A percentile compares a stretch with the other conserved stretches of the same genome.
These are phyloP conservation scores for Linderniella brevidens DNA, from an alignment of 257 asterid species.

Conservation along the genomic window DNA sequence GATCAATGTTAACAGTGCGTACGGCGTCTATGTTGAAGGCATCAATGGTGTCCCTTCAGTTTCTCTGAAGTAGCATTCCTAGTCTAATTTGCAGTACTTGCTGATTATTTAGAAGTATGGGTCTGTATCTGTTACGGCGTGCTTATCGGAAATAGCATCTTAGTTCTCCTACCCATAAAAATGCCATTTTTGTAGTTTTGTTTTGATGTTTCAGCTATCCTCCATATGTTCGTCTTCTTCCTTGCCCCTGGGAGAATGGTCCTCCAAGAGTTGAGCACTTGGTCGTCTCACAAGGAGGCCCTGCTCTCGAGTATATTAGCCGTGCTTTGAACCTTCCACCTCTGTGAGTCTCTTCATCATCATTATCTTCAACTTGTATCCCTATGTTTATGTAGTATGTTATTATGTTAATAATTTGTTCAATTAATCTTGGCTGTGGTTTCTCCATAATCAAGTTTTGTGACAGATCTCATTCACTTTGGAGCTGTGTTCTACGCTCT, in stretches of 20 bases:
- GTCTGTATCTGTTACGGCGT: too few species aligned
- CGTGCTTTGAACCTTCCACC: slow-evolving; percentile 62
- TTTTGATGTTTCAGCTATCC: slow-evolving; percentile 34
- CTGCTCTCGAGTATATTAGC: slow-evolving; percentile 54
- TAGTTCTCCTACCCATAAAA: too few species aligned
- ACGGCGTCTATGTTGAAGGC: too few species aligned
- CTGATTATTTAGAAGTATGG: too few species aligned
- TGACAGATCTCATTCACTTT: slow-evolving; percentile 84
- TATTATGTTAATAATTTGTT: slow-evolving; percentile 11
- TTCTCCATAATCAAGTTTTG: slow-evolving; percentile 29
- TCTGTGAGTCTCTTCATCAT: slow-evolving; percentile 28
- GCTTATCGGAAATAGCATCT: too few species aligned
- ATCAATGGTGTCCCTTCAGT: too few species aligned
- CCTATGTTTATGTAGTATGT: slow-evolving; percentile 1
- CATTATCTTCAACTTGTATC: slow-evolving; percentile 8
- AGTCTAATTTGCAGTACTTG: too few species aligned
- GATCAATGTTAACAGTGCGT: too few species aligned
- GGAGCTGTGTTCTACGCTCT: slow-evolving; percentile 90
- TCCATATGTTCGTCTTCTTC: slow-evolving; percentile 62
- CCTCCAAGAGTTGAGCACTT: slow-evolving; percentile 86
- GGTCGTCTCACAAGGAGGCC: slow-evolving; percentile 65
- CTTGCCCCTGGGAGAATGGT: slow-evolving; percentile 65
- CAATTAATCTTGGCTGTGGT: neutral
- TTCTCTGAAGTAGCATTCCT: too few species aligned
- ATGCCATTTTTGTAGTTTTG: too few species aligned